Evolutionary conservation across 2,329 filamentous ascomycete species (phyloP).

Genomic region (Pseudocercospora musae): DNA sequence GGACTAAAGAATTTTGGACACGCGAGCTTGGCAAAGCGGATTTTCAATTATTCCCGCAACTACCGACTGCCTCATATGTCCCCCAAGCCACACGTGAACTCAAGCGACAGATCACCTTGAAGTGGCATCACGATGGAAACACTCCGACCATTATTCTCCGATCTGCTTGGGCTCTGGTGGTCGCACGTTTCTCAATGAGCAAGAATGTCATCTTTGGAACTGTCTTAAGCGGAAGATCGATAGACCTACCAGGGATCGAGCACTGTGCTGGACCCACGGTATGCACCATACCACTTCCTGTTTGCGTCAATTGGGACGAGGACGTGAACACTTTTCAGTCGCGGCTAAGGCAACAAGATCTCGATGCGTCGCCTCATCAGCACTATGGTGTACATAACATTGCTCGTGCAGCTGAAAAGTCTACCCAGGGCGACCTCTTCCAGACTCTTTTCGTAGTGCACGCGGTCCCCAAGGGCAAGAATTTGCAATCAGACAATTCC

Average conservation of each 20-base stretch:
- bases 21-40: neutral
- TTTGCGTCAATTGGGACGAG: neutral
- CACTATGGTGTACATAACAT: neutral
- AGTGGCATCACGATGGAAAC: neutral
- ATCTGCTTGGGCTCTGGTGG: slow-evolving; percentile 13
- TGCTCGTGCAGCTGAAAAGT: neutral
- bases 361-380: neutral
- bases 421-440: neutral
- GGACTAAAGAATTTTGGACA: slow-evolving; percentile 1
- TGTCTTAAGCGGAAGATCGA: slow-evolving; percentile 9
- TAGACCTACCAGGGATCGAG: neutral
- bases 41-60: neutral
- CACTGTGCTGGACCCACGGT: slow-evolving; percentile 11
- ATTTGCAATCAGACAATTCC: neutral
- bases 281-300: slow-evolving; percentile 8
- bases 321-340: neutral
- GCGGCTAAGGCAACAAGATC: neutral
- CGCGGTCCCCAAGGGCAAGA: neutral
- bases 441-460: neutral
- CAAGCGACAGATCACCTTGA: neutral
- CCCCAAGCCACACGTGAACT: slow-evolving; percentile 3
- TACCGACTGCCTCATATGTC: neutral
- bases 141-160: neutral
- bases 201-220: slow-evolving; percentile 13
- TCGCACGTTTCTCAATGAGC: slow-evolving; percentile 3